A percentile compares a stretch with the other conserved stretches of the same genome.
These are phyloP conservation scores for Fraxinus anomala DNA, from an alignment of 257 asterid species.

Conservation along the genomic window DNA sequence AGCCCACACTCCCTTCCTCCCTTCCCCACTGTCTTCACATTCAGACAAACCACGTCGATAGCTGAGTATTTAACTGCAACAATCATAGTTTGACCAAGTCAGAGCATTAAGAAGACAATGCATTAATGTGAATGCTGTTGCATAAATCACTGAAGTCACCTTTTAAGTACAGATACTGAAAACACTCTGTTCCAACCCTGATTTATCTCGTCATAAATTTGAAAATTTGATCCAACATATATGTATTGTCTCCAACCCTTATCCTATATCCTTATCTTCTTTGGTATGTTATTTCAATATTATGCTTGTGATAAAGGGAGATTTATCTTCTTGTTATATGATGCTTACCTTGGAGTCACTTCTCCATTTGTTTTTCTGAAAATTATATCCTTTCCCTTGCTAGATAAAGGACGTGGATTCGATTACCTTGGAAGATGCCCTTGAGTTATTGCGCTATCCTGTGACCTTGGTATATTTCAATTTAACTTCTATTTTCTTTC, in stretches of 20 bases:
- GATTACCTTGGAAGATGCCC: constrained; percentile 76
- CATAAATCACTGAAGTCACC: neutral
- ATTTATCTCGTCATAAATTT: neutral
- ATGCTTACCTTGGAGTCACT: constrained; percentile 12
- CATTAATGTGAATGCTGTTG: neutral
- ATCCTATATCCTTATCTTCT: neutral
- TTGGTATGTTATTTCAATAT: neutral
- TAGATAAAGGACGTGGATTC: constrained; percentile 66
- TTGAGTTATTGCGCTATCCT: constrained; percentile 82
- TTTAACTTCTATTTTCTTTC: neutral
- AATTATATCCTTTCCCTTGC: constrained; percentile 16
- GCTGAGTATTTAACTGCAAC: neutral
- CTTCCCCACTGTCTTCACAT: neutral
- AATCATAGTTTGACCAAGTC: neutral
- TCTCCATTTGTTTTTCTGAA: constrained; percentile 23
- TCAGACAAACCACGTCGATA: neutral
- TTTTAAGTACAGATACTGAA: neutral
- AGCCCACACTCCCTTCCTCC: neutral
- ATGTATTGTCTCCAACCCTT: neutral
- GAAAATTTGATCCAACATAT: neutral
- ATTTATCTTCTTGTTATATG: neutral
- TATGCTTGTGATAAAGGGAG: neutral
- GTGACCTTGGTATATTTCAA: constrained; percentile 60
- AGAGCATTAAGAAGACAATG: neutral
- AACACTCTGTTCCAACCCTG: neutral